A percentile compares a stretch with the other conserved stretches of the same genome.
Evolutionary conservation across 345 rosid genomes (phyloP).

Genomic region (Eucalyptus sideroxylon): DNA sequence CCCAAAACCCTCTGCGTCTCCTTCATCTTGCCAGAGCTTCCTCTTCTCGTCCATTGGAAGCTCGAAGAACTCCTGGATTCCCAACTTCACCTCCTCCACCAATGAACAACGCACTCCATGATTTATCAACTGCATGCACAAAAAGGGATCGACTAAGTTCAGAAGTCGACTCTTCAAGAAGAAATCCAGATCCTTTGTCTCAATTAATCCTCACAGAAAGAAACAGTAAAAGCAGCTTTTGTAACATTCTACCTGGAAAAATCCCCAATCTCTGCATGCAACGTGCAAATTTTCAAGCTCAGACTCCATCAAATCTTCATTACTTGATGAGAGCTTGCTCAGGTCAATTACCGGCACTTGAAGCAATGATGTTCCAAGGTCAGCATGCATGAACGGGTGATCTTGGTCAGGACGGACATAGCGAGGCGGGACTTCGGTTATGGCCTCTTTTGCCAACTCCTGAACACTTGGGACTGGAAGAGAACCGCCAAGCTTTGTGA

Average conservation of each 20-base stretch:
- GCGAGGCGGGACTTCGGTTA: neutral
- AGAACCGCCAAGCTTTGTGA: neutral
- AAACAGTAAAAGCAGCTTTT: neutral
- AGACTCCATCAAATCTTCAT: neutral
- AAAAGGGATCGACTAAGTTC: neutral
- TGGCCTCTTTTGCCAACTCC: neutral
- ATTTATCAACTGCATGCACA: neutral
- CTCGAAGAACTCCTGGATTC: neutral
- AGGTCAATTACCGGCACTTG: neutral
- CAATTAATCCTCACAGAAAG: neutral
- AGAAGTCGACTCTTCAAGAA: neutral
- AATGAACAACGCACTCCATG: neutral
- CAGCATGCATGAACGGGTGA: neutral
- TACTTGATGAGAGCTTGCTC: neutral
- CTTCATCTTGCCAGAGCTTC: neutral
- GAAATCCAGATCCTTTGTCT: neutral
- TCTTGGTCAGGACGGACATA: neutral
- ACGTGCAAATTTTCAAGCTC: neutral
- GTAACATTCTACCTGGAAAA: neutral
- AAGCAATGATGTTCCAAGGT: neutral
- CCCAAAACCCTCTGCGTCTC: neutral
- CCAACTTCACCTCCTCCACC: neutral
- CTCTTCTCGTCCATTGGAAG: neutral
- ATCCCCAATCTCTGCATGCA: neutral
- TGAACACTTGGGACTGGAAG: neutral